Base-by-base conservation (phyloP, 441 rosid genomes). In the Syzygium malaccense region DNA sequence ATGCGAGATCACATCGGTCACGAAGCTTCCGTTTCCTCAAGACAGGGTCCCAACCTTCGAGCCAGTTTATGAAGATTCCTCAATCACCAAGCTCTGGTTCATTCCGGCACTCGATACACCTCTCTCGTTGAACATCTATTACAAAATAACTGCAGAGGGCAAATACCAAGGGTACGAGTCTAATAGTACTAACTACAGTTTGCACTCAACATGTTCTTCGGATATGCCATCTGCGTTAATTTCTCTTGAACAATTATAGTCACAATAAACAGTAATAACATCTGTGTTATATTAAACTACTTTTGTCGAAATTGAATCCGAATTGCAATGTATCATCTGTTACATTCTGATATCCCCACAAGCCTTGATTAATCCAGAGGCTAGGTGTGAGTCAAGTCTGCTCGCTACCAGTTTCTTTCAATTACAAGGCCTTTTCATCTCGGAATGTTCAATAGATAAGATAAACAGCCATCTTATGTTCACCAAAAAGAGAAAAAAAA, bases 101-200 rank as follows among this genome's bases (percentile, higher is more conserved):
- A 87, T 96, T 41, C 41, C 41, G 6, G 41, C 41, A 5, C 41
- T 41, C 6, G 6, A 41, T 41, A 41, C 6, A 1, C 41, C 41
- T 41, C 41, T 41, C 41, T 41, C 41, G 41, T 41, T 41, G 41
- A 41, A 41, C 41, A 41, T 80, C 75, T 97, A 95, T 88, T 96
- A 96, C 87, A 96, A 90, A 49, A 92, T 97, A 91, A 91, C 91
- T 79, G 94, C 95, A 37, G 93, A 91, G 86, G 99, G 96, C 54
- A 93, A 91, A 86, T 88, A 92, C 88, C 95, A 94, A 95, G 97
- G 99, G 97, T 96, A 95, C 37, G 92, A 32, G 20, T 41, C 41
- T 37, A 7, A 48, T 48, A 48, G n/a, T 48, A 14, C 60, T 62
- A 26, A 32, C 45, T 41, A 87, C 30, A 56, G 41, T 51, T 71